Evolutionary conservation across 1,284 basidiomycete species (phyloP).

Genomic region (Apiotrichum siamense): DNA sequence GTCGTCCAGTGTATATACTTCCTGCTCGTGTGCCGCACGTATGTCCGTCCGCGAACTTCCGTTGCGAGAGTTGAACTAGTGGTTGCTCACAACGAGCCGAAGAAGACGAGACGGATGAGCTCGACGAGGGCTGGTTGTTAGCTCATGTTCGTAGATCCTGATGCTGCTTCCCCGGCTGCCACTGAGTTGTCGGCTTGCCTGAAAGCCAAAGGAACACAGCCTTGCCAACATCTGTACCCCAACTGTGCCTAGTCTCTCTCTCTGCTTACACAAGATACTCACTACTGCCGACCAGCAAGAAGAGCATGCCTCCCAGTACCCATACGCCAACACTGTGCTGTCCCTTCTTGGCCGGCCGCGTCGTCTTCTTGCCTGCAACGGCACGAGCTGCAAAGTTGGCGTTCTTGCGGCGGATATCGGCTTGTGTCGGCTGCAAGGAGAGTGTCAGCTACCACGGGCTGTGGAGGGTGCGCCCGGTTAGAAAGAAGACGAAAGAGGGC

Average conservation of each 20-base stretch:
- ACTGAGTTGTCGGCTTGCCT: no score
- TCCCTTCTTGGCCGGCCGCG: conserved; percentile 29
- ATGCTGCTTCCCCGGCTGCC: neutral
- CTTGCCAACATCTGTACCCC: no score
- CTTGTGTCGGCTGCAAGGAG: conserved; percentile 39
- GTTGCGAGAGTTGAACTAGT: neutral
- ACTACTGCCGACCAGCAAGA: conserved; percentile 42
- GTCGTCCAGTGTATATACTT: no score
- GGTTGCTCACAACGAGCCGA: conserved; percentile 22
- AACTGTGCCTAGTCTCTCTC: neutral
- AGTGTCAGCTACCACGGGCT: no score
- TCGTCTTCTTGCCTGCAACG: conserved; percentile 38
- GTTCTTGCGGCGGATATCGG: conserved; percentile 44
- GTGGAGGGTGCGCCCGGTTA: no score
- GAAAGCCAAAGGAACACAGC: no score
- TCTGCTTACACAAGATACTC: conserved; percentile 19
- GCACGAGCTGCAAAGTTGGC: conserved; percentile 41
- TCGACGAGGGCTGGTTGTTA: conserved; percentile 36
- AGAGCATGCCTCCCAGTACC: conserved; percentile 39
- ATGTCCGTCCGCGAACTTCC: no score
- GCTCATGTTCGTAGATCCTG: conserved; percentile 5
- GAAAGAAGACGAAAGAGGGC: no score
- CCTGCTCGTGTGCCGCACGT: no score
- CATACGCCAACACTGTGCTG: conserved; percentile 30
- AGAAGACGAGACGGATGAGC: conserved; percentile 34